Evolutionary conservation across 495 filamentous ascomycete genomes (phyloP), one percentile per base, ranked within the genome.

Genomic region (Cudoniella acicularis): DNA sequence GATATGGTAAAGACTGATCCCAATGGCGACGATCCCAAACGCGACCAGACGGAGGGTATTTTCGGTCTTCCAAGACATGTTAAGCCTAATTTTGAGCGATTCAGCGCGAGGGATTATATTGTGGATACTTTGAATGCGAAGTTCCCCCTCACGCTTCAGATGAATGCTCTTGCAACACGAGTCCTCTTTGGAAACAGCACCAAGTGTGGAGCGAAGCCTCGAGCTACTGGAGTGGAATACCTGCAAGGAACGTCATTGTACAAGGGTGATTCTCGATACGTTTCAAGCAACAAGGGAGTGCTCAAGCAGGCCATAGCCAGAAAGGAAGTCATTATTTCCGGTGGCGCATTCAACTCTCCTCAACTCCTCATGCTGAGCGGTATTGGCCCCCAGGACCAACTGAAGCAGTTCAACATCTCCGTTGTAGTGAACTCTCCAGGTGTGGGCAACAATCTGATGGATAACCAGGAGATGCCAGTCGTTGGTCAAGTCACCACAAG

Each of bases 361-460:
- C 80, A 84, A 61, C 62, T 89, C 1, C 78, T 89, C 13, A 84
- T 86, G 63, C 77, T 87, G 2, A 83, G 77, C 1, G 86, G 87
- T 11, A 72, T 90, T 47, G 86, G 86, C 2, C 79, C 83, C 0
- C 53, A 50, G 2, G 64, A 61, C 0, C 77, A 86, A 36, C 75
- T 89, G 0, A n/a, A 67, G 3, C 59, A 60, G 16, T 73, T 78
- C 52, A 65, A 66, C 16, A 86, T 88, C 54, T 65, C 73, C 2
- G 71, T 85, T 1, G 53, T 87, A 0, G 61, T 68, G 24, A 77
- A 86, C 59, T 72, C 82, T 0, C 83, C 83, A 0, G 82, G 79
- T 8, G 85, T 89, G 0, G 87, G 86, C 25, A 72, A 72, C n/a
- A 88, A 88, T 67, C 70, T 88, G 0, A 83, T 87, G 50, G 84